Percentiles rank a stretch among this genome's conserved stretches.
These are phyloP conservation scores for Crithidia sp. DNA, from an alignment of 208 protist species.

Conservation along the genomic window DNA sequence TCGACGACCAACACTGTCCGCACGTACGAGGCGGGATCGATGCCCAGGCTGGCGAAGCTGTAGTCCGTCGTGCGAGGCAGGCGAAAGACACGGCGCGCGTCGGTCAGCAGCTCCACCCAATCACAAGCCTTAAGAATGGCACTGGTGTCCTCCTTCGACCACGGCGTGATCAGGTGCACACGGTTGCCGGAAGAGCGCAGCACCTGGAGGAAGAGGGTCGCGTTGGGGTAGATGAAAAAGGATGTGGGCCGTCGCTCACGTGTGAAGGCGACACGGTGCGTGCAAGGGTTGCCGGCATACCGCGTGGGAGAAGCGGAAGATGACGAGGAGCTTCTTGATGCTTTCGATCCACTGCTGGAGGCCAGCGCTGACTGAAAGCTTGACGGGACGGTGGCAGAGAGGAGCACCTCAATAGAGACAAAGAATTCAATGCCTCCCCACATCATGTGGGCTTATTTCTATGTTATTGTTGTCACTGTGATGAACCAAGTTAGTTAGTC, in stretches of 20 bases:
- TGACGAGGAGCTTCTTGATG: background rate
- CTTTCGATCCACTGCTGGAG: background rate
- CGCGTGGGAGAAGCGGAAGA: too few species aligned
- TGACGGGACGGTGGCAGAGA: constrained; percentile 36
- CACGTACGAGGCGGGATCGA: constrained; percentile 36
- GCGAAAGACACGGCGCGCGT: constrained; percentile 41
- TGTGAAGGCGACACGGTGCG: constrained; percentile 24
- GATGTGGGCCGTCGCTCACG: constrained; percentile 25
- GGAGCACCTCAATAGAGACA: constrained; percentile 61
- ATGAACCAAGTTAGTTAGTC: background rate
- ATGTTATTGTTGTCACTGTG: background rate
- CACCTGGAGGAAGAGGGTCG: constrained; percentile 68
- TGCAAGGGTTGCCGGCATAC: constrained; percentile 46
- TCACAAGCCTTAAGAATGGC: constrained; percentile 52
- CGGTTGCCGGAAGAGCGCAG: constrained; percentile 58
- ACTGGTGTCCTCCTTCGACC: constrained; percentile 42
- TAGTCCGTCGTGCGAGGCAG: constrained; percentile 37
- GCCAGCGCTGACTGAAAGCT: constrained; percentile 3
- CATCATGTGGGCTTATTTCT: constrained; percentile 22
- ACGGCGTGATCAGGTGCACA: constrained; percentile 59
- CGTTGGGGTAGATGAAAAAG: constrained; percentile 59
- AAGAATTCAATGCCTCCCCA: constrained; percentile 76
- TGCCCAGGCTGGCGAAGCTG: constrained; percentile 46
- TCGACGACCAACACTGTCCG: constrained; percentile 55
- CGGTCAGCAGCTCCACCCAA: constrained; percentile 48